Evolutionary conservation across 2,329 filamentous ascomycete species (phyloP), one percentile per base, ranked within the genome.

Genomic region (Sporothrix sp.): DNA sequence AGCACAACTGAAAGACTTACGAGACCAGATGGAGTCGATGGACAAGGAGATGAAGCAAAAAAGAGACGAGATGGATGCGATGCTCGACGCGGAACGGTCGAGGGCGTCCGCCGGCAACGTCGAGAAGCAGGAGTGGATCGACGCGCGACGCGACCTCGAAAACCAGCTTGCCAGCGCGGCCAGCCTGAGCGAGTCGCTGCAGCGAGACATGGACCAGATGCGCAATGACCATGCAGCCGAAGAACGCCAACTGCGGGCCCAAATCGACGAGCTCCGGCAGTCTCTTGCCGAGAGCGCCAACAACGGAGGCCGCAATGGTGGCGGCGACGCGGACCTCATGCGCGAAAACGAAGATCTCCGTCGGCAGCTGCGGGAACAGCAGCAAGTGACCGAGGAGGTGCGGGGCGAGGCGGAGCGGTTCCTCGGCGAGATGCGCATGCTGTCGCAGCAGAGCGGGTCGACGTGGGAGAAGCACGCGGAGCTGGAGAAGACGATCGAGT

Each of bases 321-420:
- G 58, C 4, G 68, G 63, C 33, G 73, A 82, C 58, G 60, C 69
- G 2, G 80, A 84, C 43, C 68, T 84, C 53, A 75, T 80, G 60
- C 72, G 71, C 40, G 83, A 87, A 60, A 86, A 96, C 59, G 75
- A 83, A 51, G 78, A 79, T 38, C 68, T 90, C 20, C 79, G 84
- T 56, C 65, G 67, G 32, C 76, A 84, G 27, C 68, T 91, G 20
- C 70, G 73, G 48, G 76, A 90, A 56, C 91, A 97, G 64, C 83
- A 88, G 58, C 77, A 84, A 52, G 78, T 93, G 2, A 95, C 89
- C 0, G 85, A 94, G 54, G 86, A 95, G 60, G 93, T 96, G 28
- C 81, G 87, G 21, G 79, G 78, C 50, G 87, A 96, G 68, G 89
- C 90, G 0, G 82, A 87, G 51, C 78, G 82, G 45, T 95, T 91